A percentile compares a stretch with the other conserved stretches of the same genome.
Evolutionary conservation across 78 protist species (phyloP).

Genomic region (Dictyostelium brefeldianum): DNA sequence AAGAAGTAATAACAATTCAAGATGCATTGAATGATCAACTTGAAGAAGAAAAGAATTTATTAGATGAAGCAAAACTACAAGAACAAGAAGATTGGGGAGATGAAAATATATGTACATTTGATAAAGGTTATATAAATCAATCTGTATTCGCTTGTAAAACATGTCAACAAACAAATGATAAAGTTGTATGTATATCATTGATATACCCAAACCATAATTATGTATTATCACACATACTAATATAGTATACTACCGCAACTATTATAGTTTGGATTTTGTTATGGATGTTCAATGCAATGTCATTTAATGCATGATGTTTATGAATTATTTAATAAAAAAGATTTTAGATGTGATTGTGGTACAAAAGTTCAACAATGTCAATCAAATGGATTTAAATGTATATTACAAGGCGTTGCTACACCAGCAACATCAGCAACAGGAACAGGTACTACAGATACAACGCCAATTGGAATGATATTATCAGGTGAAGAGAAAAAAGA

Average conservation of each 20-base stretch:
- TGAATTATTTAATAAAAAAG: constrained; percentile 71
- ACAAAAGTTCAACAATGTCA: constrained; percentile 20
- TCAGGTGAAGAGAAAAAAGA: constrained; percentile 4
- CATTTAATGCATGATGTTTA: constrained; percentile 76
- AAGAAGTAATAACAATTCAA: constrained; percentile 57
- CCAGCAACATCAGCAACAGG: background rate
- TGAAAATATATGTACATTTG: constrained; percentile 68
- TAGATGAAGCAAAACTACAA: constrained; percentile 79
- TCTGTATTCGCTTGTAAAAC: constrained; percentile 79
- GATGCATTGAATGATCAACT: constrained; percentile 57
- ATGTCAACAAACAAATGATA: constrained; percentile 26
- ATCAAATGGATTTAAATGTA: background rate
- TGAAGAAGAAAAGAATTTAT: constrained; percentile 36
- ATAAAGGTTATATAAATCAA: constrained; percentile 81
- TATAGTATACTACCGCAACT: no score
- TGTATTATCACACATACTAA: no score
- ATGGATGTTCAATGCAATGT: constrained; percentile 80
- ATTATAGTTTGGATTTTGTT: constrained; percentile 71
- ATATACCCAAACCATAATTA: no score
- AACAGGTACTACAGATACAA: background rate
- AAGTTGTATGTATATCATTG: background rate
- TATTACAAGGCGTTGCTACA: background rate
- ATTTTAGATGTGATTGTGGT: constrained; percentile 85
- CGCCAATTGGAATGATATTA: background rate
- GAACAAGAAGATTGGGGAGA: constrained; percentile 70